Conservation (phyloP, 495 filamentous ascomycete genomes). For the Thozetella sp. region DNA sequence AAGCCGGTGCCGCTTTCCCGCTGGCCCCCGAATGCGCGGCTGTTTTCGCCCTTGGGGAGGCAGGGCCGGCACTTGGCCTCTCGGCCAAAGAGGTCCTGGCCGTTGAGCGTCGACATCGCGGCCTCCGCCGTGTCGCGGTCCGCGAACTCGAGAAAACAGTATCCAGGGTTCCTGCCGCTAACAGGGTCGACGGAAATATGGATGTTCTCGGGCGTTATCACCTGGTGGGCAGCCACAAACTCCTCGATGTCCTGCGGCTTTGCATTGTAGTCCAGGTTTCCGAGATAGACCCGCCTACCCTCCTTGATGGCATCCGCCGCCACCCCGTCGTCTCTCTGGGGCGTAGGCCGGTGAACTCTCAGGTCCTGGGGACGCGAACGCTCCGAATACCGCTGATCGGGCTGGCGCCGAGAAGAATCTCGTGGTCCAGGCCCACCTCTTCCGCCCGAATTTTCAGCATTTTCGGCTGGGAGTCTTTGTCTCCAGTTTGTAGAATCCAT, state of each 20-base stretch:
- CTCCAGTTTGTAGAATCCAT: too few species aligned
- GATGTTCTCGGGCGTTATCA: slow-evolving; percentile 52
- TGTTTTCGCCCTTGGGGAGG: slow-evolving; percentile 46
- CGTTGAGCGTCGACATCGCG: slow-evolving; percentile 58
- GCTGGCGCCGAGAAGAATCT: too few species aligned
- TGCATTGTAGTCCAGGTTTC: slow-evolving; percentile 68
- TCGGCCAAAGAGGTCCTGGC: slow-evolving; percentile 51
- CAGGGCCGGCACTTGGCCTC: slow-evolving; percentile 65
- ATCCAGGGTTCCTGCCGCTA: slow-evolving; percentile 68
- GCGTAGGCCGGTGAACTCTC: too few species aligned
- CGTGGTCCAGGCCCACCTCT: too few species aligned
- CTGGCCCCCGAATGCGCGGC: slow-evolving; percentile 12
- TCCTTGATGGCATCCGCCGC: slow-evolving; percentile 47
- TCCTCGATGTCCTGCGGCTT: slow-evolving; percentile 62
- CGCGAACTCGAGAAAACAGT: slow-evolving; percentile 69
- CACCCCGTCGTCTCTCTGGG: too few species aligned
- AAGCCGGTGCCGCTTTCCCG: slow-evolving; percentile 19
- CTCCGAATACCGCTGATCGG: too few species aligned
- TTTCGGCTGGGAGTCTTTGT: too few species aligned
- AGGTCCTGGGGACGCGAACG: too few species aligned
- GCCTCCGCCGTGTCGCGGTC: slow-evolving; percentile 56
- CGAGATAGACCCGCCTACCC: slow-evolving; percentile 63
- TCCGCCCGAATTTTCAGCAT: too few species aligned
- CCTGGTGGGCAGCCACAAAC: slow-evolving; percentile 51
- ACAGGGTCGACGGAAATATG: slow-evolving; percentile 70